These are phyloP conservation scores for Magnaporthiopsis incrustans DNA, from an alignment of 2,329 filamentous ascomycete species.

Conservation along the genomic window DNA sequence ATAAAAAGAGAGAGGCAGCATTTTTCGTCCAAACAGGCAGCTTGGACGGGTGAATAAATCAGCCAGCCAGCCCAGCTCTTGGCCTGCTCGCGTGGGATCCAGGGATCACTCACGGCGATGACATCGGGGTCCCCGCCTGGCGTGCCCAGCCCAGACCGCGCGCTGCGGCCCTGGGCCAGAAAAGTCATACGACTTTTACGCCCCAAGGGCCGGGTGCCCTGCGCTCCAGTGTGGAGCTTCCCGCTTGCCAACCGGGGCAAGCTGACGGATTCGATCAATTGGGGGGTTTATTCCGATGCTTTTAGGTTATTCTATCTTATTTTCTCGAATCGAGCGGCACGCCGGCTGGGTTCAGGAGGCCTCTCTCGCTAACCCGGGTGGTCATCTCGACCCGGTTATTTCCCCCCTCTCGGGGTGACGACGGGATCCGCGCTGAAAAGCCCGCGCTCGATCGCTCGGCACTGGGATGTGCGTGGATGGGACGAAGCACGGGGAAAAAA, in stretches of 20 bases:
- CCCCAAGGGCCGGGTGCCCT: too few relatives aligned
- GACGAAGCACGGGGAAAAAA: not conserved
- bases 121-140: not conserved
- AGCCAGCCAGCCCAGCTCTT: too few relatives aligned
- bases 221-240: not conserved
- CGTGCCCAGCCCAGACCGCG: too few relatives aligned
- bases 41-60: too few relatives aligned
- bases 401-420: not conserved
- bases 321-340: conserved; percentile 4
- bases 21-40: not conserved
- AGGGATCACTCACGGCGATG: not conserved
- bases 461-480: too few relatives aligned
- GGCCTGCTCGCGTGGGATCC: not conserved
- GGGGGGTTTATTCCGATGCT: not conserved
- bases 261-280: conserved; percentile 1
- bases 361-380: not conserved
- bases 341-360: not conserved
- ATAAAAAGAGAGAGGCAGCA: not conserved
- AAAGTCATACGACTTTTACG: not conserved
- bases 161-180: not conserved
- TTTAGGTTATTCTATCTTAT: too few relatives aligned
- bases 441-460: too few relatives aligned
- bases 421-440: too few relatives aligned
- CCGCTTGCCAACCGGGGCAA: not conserved
- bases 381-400: not conserved